A percentile compares a stretch with the other conserved stretches of the same genome.
phyloP scores from a whole-genome alignment of 1,284 basidiomycete species.

The Heterobasidion occidentale region DNA sequence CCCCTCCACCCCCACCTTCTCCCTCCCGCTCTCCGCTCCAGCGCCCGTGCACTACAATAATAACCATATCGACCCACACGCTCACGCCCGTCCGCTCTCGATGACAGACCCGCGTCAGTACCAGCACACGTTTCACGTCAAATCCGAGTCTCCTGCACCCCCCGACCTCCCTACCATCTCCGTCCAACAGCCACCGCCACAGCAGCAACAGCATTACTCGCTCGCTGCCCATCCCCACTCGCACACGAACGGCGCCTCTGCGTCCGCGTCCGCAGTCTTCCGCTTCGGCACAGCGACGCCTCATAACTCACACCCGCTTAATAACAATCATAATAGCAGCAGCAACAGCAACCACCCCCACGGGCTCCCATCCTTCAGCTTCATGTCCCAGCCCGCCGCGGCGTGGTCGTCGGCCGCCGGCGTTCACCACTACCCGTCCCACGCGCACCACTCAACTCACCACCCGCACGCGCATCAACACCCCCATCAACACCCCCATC shows the following conservation, averaged over 20 bases:
- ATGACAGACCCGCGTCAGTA: not conserved
- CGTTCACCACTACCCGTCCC: conserved; percentile 14
- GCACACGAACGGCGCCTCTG: not conserved
- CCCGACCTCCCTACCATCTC: not conserved
- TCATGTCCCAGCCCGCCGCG: conserved; percentile 20
- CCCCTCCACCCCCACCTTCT: not conserved
- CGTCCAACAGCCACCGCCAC: not conserved
- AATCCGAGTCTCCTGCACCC: conserved; percentile 8
- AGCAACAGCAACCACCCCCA: not conserved
- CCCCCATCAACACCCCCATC: not conserved
- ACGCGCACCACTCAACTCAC: not conserved
- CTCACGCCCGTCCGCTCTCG: conserved; percentile 1
- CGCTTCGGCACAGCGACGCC: too few species aligned
- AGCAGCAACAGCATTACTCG: not conserved
- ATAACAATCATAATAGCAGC: not conserved
- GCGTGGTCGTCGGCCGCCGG: conserved; percentile 12
- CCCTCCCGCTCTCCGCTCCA: not conserved
- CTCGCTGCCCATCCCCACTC: conserved; percentile 2
- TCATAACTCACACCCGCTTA: not conserved
- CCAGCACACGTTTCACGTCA: conserved; percentile 3
- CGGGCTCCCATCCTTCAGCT: conserved; percentile 19
- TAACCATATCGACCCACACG: not conserved
- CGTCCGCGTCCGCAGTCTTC: too few species aligned
- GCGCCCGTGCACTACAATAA: not conserved
- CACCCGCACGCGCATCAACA: not conserved